Base-by-base conservation (phyloP, 345 rosid genomes). In the Toxicodendron radicans region DNA sequence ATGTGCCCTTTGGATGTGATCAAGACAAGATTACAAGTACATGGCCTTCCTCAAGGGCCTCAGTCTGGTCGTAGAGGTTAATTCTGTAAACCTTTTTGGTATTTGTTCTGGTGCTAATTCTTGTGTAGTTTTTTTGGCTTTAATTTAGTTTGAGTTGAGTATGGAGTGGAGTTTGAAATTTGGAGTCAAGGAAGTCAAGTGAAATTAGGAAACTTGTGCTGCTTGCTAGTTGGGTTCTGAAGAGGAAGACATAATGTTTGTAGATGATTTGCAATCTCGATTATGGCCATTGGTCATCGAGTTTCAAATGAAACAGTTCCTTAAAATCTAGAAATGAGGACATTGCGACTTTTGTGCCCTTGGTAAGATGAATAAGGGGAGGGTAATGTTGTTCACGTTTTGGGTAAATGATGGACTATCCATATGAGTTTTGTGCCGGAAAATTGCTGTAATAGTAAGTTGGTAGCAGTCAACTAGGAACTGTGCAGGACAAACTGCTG, bases 1-100 rank as follows among this genome's bases (percentile, higher is more conserved):
- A 84, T 95, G 80, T 93, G 98, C 56, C 97, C 99, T 30, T 89
- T 95, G 83, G 97, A 95, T 87, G 99, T 95, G 81, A 93, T 95
- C 87, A 95, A 95, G 87, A 91, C 99, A 21, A 83, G 99, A 72
- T 74, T 95, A 68, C 99, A 95, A 68, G 97, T 95, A 13, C 90
- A 90, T 78, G 99, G 97, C 69, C 85, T 91, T 78, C 97, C 97
- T 8, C 72, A 82, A 76, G 64, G 82, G 45, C 65, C 88, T 21
- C 72, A 77, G 48, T 78, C 92, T 3, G 89, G 86, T 75, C 88
- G 80, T 58, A 80, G 78, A 89, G 97, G 98, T 52, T 18, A 57
- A 59, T 48, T 54, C 70, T 49, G 2, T 51, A 27, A 27, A 1
- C 38, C 70, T 12, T 46, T 66, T 18, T 21, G 62, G 66, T 76